Base-by-base conservation (phyloP, 805 yeast species). In the Lachancea cidri region DNA sequence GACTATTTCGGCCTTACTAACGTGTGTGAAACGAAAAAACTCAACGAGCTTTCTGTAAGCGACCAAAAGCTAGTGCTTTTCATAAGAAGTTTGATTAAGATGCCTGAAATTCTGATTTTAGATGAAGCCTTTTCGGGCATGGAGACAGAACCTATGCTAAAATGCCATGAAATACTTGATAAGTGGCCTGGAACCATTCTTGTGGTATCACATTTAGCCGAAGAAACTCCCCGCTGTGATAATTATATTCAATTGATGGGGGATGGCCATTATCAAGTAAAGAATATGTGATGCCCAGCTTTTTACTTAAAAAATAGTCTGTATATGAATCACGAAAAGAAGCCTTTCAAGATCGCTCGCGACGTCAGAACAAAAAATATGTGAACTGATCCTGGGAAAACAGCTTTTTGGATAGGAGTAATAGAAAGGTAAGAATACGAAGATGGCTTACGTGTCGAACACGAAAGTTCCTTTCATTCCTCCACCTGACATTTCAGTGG, bases 41-140 rank as follows among this genome's bases (percentile, higher is more conserved):
- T 93, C 55, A 57, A 66, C 13, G 78, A 77, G 3, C 62, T 86
- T 17, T 62, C 77, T 1, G 69, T 86, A 4, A 79, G 87, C 38
- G 77, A 83, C 44, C 98, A 91, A 61, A 91, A 91, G 55, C 62
- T 86, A 9, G 77, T 79, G 0, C 66, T 91, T 18, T 81, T 93
- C 50, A 64, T 88, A 17, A 70, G 98, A 42, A 83, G 96, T 2
- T 55, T 91, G 14, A 71, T 86, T 32, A 86, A 85, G 58, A 68
- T 76, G 47, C 98, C 98, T 0, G 74, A 77, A 36, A 65, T 91
- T 1, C 67, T 91, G 39, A 82, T 91, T 35, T 67, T 91, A 2
- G 98, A 91, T 62, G 98, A 91, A 66, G 95, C 98, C 0, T 77
- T 91, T 44, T 85, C 95, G 17, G 94, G 88, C 13, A 86, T 91